These are phyloP conservation scores for Colletotrichum acutatum DNA, from an alignment of 2,329 filamentous ascomycete genomes.

Conservation along the genomic window DNA sequence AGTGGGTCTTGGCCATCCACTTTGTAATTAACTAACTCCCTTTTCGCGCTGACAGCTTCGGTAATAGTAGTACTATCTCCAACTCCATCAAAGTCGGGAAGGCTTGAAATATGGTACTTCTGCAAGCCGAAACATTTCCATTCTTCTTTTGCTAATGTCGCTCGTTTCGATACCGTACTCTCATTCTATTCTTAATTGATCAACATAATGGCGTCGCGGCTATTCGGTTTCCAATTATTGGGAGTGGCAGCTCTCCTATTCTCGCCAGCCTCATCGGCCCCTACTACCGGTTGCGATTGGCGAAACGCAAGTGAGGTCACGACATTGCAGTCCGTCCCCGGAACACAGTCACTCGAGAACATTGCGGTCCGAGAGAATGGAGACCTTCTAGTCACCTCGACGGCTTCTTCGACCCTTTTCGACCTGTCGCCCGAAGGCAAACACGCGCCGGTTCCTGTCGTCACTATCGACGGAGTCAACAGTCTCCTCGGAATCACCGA, in stretches of 20 bases:
- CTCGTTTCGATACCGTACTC: too few relatives aligned
- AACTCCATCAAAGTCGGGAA: too few relatives aligned
- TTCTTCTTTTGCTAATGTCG: too few relatives aligned
- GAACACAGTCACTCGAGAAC: conserved; percentile 38
- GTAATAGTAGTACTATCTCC: too few relatives aligned
- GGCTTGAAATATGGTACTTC: too few relatives aligned
- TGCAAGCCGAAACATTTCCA: too few relatives aligned
- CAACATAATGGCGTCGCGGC: too few relatives aligned
- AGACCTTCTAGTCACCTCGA: conserved; percentile 35
- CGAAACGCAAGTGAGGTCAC: not conserved
- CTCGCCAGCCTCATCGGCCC: not conserved
- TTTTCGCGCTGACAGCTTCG: too few relatives aligned
- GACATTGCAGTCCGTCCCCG: not conserved
- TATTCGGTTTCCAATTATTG: not conserved
- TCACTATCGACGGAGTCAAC: conserved; percentile 11
- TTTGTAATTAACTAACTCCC: too few relatives aligned
- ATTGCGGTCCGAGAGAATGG: conserved; percentile 37
- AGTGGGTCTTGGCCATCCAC: too few relatives aligned
- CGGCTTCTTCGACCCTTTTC: conserved; percentile 32
- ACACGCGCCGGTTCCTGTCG: conserved; percentile 31
- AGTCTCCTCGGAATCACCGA: conserved; percentile 36
- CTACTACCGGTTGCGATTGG: not conserved
- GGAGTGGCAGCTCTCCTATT: not conserved
- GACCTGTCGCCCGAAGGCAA: conserved; percentile 6
- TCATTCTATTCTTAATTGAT: too few relatives aligned